Evolutionary conservation across 1,139 yeast species (phyloP), one percentile per base, ranked within the genome.

Genomic region (Geotrichum siamense): DNA sequence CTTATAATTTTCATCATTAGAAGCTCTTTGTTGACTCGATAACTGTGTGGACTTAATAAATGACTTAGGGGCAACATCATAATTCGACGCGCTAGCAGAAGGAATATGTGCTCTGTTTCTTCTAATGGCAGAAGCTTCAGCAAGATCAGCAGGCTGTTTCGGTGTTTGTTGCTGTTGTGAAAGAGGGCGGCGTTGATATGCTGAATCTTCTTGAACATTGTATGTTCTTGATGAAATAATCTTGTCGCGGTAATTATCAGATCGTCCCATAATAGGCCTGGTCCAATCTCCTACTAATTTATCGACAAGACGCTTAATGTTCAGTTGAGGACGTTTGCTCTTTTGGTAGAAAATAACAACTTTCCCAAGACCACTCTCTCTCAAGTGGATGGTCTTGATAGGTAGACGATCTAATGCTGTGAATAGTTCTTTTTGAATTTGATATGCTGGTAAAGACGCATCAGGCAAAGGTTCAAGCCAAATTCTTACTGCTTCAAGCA

Each of bases 381-480:
- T 80, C 51, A 93, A 70, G 66, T 93, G 98, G 59, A 87, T 94
- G 1, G 97, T 89, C 65, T 89, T 89, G 59, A 91, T 87, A 12
- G 98, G 98, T 49, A 93, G 71, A 44, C 78, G 74, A 41, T 76
- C 75, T 49, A 91, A 70, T 28, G 94, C 82, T 19, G 70, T 69
- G 54, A 93, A 83, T 55, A 93, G 69, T 47, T 83, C 91, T 62
- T 83, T 85, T 63, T 93, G 98, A 53, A 93, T 89, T 63, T 89
- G 95, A 65, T 84, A 91, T 1, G 96, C 93, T 12, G 99, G 99
- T 67, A 93, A 72, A 5, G 96, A 86, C 37, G 94, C 95, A 69
- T 93, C 98, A 1, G 98, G 98, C 55, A 93, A 72, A 34, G 99
- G 99, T 63, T 93, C 99, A 48, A 93, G 72, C 99, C 99, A 93